These are phyloP conservation scores for Nothophaeocryptopus gaeumannii DNA, from an alignment of 2,329 filamentous ascomycete species.

Conservation along the genomic window DNA sequence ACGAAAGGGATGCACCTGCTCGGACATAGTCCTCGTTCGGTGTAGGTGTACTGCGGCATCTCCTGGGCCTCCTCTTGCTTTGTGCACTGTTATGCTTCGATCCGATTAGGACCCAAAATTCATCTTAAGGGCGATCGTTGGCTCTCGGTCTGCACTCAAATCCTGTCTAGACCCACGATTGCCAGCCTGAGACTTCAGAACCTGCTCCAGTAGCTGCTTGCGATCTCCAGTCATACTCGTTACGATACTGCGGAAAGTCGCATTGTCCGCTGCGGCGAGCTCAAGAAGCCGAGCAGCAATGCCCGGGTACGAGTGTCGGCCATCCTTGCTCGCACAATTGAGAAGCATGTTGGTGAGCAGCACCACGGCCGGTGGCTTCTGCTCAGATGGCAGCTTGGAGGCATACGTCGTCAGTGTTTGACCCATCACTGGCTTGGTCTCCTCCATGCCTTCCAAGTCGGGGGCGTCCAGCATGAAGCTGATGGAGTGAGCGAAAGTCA, in stretches of 20 bases:
- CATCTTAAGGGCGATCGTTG: conserved; percentile 92
- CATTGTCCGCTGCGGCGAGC: conserved; percentile 71
- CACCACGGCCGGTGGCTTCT: conserved; percentile 58
- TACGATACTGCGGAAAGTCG: conserved; percentile 71
- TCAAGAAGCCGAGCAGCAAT: conserved; percentile 76
- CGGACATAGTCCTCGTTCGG: too few species aligned
- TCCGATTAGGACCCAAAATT: conserved; percentile 57
- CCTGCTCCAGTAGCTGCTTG: conserved; percentile 70
- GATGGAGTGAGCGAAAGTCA: conserved; percentile 66
- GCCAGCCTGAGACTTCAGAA: conserved; percentile 46
- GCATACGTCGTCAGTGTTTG: conserved; percentile 76
- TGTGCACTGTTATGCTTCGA: too few species aligned
- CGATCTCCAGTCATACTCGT: conserved; percentile 67
- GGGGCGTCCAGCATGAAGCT: conserved; percentile 64
- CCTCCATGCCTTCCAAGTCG: conserved; percentile 74
- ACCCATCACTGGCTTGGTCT: conserved; percentile 66
- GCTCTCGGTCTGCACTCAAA: conserved; percentile 52
- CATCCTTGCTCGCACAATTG: conserved; percentile 64
- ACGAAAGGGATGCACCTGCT: too few species aligned
- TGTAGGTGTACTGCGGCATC: too few species aligned
- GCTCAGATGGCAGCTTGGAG: conserved; percentile 38
- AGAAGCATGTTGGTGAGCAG: conserved; percentile 76
- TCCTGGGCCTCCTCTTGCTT: too few species aligned
- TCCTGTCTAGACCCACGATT: conserved; percentile 45
- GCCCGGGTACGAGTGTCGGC: conserved; percentile 57